Base-by-base conservation (phyloP, 805 yeast genomes). In the Zygotorulaspora chibaensis region DNA sequence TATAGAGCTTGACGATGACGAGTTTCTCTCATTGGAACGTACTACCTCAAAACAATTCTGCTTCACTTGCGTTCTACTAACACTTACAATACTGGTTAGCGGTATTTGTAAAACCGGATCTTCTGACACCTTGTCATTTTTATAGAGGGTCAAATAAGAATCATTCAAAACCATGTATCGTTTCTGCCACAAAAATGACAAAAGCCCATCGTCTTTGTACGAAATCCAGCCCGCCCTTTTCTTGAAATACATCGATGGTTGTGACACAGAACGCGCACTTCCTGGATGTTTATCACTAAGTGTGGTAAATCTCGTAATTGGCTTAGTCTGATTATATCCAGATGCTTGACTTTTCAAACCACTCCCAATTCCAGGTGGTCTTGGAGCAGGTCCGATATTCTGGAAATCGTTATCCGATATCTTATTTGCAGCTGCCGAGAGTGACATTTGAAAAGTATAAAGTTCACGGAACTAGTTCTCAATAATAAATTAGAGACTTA, bases 151-250 rank as follows among this genome's bases (percentile, higher is more conserved):
- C 46, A 91, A 67, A 37, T 83, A 77, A 34, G 84, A 76, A 52
- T 89, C 96, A 55, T 80, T 79, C 40, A 91, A 71, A 5, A 87
- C 84, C 69, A 91, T 71, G 65, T 73, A 91, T 57, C 93, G 78
- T 61, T 89, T 89, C 47, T 90, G 89, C 99, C 99, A 91, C 55
- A 95, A 73, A 63, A 90, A 89, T 5, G 89, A 79, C 52, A 87
- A 78, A 51, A 91, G 70, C 11, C 97, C 96, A 57, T 91, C 97
- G 57, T 91, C 98, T 64, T 87, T 90, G 48, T 88, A 81, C 44
- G 86, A 85, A 17, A 88, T 90, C 95, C 96, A 90, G 0, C 97
- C 96, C 4, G 58, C 50, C 36, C 58, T 55, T 30, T 56, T 55
- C 46, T 55, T 61, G 40, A 48, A 46, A 31, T 54, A 53, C 39